Percentiles rank a stretch among this genome's conserved stretches.
Evolutionary conservation across 192 early-diverging fungal species (phyloP).

Genomic region (Rhizophagus clarus): DNA sequence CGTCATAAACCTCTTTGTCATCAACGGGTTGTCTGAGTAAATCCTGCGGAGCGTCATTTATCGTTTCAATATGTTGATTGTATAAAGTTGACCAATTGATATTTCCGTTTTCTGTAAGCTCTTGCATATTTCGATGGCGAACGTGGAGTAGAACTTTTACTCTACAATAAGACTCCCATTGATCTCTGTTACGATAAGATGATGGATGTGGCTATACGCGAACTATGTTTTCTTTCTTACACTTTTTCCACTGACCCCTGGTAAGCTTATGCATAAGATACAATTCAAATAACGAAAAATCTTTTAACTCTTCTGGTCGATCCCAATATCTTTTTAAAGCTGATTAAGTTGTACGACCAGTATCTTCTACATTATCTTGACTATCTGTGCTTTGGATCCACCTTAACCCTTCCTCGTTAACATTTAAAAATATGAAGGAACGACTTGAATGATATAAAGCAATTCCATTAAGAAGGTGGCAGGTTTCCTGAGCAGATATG

Average conservation of each 20-base stretch:
- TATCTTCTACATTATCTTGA: too few relatives aligned
- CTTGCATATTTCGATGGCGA: background rate
- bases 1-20: background rate
- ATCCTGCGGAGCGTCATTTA: background rate
- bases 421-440: background rate
- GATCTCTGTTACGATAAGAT: background rate
- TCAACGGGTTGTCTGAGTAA: background rate
- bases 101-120: background rate
- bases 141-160: constrained; percentile 7
- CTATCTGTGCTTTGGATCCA: background rate
- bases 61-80: background rate
- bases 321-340: background rate
- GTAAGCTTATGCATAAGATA: background rate
- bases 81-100: background rate
- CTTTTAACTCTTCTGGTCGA: background rate
- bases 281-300: constrained; percentile 14
- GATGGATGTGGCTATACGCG: background rate
- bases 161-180: constrained; percentile 9
- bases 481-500: constrained; percentile 8
- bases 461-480: background rate
- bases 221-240: background rate
- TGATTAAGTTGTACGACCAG: background rate
- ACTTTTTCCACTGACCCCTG: background rate
- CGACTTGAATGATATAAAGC: constrained; percentile 1
- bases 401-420: background rate